These are phyloP conservation scores for Didymellaceae sp. DNA, from an alignment of 2,329 filamentous ascomycete species.

Conservation along the genomic window DNA sequence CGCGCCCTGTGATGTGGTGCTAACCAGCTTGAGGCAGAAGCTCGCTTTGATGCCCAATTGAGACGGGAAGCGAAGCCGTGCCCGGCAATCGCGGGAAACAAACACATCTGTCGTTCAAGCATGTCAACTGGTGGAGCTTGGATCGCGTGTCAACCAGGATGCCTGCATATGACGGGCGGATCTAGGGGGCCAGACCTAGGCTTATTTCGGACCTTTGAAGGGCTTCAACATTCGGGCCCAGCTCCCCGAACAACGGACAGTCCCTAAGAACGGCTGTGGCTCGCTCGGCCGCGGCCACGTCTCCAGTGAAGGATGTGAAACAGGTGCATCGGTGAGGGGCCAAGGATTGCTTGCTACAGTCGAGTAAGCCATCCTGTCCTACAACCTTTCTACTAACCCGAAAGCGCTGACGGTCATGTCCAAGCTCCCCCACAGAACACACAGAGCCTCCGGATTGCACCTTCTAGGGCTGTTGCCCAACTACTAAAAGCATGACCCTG, in stretches of 20 bases:
- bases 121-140: conserved; percentile 29
- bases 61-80: conserved; percentile 18
- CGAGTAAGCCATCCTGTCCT: conserved; percentile 39
- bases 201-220: conserved; percentile 34
- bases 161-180: conserved; percentile 29
- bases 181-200: conserved; percentile 34
- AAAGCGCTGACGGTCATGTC: conserved; percentile 26
- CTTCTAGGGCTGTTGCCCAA: conserved; percentile 9
- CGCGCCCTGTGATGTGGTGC: background rate
- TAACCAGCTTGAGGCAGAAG: conserved; percentile 4
- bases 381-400: conserved; percentile 30
- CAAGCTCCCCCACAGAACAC: conserved; percentile 33
- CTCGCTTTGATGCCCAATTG: conserved; percentile 12
- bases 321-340: conserved; percentile 39
- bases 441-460: conserved; percentile 35
- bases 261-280: conserved; percentile 32
- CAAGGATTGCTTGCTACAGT: conserved; percentile 35
- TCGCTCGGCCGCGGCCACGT: conserved; percentile 26
- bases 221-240: conserved; percentile 35
- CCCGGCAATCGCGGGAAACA: conserved; percentile 38
- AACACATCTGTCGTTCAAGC: conserved; percentile 26
- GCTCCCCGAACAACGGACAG: conserved; percentile 38
- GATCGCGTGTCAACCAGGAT: conserved; percentile 42
- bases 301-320: conserved; percentile 34
- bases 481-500: conserved; percentile 31